Conservation (phyloP, 2,329 filamentous ascomycete species). For the Neofusicoccum umdonicola region DNA sequence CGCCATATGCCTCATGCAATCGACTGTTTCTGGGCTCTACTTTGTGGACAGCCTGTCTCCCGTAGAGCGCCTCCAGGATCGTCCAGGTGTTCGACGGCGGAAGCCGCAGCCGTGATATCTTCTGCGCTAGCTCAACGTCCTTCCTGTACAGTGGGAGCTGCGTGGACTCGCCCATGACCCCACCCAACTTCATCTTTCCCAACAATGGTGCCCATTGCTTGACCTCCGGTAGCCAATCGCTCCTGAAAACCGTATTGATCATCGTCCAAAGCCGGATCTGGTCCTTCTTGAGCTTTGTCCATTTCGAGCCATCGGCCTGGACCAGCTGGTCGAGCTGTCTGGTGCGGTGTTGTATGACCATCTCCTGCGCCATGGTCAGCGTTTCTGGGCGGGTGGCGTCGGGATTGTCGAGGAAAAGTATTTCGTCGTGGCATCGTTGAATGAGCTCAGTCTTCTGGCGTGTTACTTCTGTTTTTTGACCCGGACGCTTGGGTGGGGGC, state of each 20-base stretch:
- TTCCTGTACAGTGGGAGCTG: not conserved
- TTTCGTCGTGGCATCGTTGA: not conserved
- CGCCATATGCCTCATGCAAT: too few species aligned
- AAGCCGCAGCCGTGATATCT: not conserved
- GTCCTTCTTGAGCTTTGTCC: not conserved
- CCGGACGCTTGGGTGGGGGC: too few species aligned
- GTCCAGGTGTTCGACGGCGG: not conserved
- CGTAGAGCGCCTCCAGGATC: not conserved
- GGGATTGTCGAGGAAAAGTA: not conserved
- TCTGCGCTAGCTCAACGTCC: not conserved
- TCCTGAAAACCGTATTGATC: not conserved
- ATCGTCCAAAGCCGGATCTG: not conserved
- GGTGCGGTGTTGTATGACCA: not conserved
- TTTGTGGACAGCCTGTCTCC: not conserved
- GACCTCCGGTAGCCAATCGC: not conserved
- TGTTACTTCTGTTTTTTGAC: too few species aligned
- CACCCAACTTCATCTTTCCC: not conserved
- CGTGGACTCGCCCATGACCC: not conserved
- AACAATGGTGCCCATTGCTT: not conserved
- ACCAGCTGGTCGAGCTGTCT: not conserved
- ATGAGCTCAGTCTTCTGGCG: not conserved
- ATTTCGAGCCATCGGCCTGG: not conserved
- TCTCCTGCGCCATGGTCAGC: not conserved
- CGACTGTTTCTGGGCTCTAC: too few species aligned
- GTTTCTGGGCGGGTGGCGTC: not conserved